phyloP scores from a whole-genome alignment of 2,329 filamentous ascomycete species.

The Xylariales sp. region DNA sequence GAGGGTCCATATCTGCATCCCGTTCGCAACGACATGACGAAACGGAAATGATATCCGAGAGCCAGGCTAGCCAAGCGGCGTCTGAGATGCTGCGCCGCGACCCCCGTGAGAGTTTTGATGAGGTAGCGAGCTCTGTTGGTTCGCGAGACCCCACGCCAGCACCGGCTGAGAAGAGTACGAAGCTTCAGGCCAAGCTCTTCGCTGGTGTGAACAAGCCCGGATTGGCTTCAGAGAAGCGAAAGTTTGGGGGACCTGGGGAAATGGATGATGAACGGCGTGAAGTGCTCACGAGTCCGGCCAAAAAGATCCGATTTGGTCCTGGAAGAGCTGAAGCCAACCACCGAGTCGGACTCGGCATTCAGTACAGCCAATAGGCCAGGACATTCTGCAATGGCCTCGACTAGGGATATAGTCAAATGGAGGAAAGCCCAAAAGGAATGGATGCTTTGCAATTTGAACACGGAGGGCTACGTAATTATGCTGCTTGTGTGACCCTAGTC shows the following conservation, averaged over 20 bases:
- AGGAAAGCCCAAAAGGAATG: no score
- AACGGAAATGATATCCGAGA: conserved; percentile 61
- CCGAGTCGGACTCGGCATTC: conserved; percentile 49
- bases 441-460: no score
- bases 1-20: conserved; percentile 16
- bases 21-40: conserved; percentile 26
- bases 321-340: conserved; percentile 32
- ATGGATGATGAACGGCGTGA: conserved; percentile 28
- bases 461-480: no score
- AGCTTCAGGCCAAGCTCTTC: conserved; percentile 48
- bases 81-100: conserved; percentile 67
- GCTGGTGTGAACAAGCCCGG: conserved; percentile 39
- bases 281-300: conserved; percentile 41
- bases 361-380: conserved; percentile 31
- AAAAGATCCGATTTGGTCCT: conserved; percentile 44
- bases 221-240: conserved; percentile 42
- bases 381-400: no score
- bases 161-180: conserved; percentile 40
- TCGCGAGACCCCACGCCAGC: conserved; percentile 40
- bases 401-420: no score
- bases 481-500: no score
- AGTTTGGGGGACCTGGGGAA: conserved; percentile 34
- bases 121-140: conserved; percentile 38
- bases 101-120: conserved; percentile 49
- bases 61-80: conserved; percentile 73